phyloP scores from a whole-genome alignment of 2,329 filamentous ascomycete species.

The Colletotrichum gloeosporioides region DNA sequence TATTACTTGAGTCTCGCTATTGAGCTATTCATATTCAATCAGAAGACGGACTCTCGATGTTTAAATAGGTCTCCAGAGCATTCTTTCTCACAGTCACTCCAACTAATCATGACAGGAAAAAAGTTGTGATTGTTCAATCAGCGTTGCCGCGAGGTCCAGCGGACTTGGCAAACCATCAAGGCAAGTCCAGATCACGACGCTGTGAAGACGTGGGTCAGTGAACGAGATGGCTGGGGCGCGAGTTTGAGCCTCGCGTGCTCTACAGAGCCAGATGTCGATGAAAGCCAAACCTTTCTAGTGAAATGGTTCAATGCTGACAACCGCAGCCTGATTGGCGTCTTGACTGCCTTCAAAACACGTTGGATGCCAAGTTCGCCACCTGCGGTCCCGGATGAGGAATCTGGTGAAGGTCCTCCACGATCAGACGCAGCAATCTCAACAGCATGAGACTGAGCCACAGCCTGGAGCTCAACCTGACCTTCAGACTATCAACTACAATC shows the following conservation, averaged over 20 bases:
- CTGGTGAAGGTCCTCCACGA: not conserved
- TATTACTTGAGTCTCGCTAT: not conserved
- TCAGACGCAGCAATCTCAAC: not conserved
- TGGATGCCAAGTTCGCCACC: not conserved
- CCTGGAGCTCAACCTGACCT: not conserved
- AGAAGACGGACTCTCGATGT: not conserved
- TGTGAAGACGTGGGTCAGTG: not conserved
- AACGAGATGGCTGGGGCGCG: not conserved
- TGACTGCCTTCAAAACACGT: not conserved
- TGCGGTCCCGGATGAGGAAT: not conserved
- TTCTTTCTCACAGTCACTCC: not conserved
- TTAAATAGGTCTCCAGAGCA: not conserved
- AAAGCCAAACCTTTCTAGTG: not conserved
- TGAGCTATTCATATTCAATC: not conserved
- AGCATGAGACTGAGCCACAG: not conserved
- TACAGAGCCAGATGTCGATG: not conserved
- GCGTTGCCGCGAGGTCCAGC: not conserved
- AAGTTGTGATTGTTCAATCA: not conserved
- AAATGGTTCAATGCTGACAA: not conserved
- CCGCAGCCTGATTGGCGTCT: not conserved
- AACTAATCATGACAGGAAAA: not conserved
- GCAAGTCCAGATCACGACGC: not conserved
- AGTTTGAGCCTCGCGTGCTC: not conserved
- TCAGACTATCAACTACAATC: not conserved
- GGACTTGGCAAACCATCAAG: not conserved